Base-by-base conservation (phyloP, 257 asterid species). In the Linderniella brevidens region DNA sequence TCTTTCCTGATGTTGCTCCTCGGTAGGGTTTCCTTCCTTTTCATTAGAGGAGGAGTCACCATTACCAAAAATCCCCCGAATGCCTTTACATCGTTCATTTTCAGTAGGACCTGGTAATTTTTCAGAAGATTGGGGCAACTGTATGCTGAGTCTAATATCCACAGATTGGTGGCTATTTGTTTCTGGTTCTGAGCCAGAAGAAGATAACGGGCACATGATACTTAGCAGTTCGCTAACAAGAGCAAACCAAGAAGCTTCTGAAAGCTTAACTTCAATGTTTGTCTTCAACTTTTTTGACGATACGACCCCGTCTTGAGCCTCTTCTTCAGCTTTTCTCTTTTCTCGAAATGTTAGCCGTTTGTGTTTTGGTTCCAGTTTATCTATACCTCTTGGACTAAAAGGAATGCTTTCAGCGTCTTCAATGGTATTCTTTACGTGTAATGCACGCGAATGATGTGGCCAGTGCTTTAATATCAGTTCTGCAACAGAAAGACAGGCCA, bases 361-460 rank as follows among this genome's bases (percentile, higher is more conserved):
- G 61, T 88, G 98, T 58, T 68, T 76, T 13, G 98, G 93, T 65
- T 78, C 81, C 64, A 88, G 78, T 66, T 73, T 88, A 73, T 88
- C 98, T 65, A 88, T 75, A 48, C 98, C 98, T 63, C 78, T 72
- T 19, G 98, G 94, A 58, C 85, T 63, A 64, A 80, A 88, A 39
- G 92, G 86, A 48, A 76, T 61, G 48, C 73, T 77, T 50, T 84
- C 83, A 45, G 92, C 62, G 70, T 75, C 96, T 64, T 84, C 78
- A 25, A 88, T 78, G 41, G 93, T 74, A 67, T 56, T 74, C 66
- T 77, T 80, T 60, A 84, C 92, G 70, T 72, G 92, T 82, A 88
- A 74, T 65, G 98, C 98, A 55, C 98, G 98, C 45, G 92, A 64
- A 68, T 88, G 98, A 66, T 94, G 74, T 64, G 98, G 98, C 98